phyloP scores from a whole-genome alignment of 805 yeast species.

The Metschnikowia picachoensis region DNA sequence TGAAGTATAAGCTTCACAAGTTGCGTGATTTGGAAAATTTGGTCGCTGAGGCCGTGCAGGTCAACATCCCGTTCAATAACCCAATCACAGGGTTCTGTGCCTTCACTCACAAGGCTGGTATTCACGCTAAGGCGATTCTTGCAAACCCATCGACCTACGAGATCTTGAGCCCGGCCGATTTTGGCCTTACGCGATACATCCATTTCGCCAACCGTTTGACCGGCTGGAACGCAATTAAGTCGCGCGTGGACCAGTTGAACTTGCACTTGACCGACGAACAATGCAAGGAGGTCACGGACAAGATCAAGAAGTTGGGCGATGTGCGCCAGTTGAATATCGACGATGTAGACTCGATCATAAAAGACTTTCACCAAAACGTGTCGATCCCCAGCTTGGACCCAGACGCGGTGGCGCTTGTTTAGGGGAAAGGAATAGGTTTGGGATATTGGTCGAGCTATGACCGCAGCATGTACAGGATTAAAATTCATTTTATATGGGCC shows the following conservation, averaged over 20 bases:
- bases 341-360: slow-evolving; percentile 95
- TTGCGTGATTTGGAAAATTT: slow-evolving; percentile 91
- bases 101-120: slow-evolving; percentile 98
- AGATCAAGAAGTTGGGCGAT: slow-evolving; percentile 92
- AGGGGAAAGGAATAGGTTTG: background rate
- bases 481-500: too few relatives aligned
- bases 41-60: slow-evolving; percentile 97
- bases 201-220: slow-evolving; percentile 97
- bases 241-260: slow-evolving; percentile 96
- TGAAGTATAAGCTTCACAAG: slow-evolving; percentile 93
- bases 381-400: slow-evolving; percentile 44
- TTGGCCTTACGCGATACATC: slow-evolving; percentile 92
- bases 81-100: slow-evolving; percentile 99
- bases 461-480: too few relatives aligned
- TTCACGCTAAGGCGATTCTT: slow-evolving; percentile 96
- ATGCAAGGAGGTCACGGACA: slow-evolving; percentile 89
- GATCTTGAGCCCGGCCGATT: slow-evolving; percentile 89
- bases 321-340: slow-evolving; percentile 91
- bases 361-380: slow-evolving; percentile 82
- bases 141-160: slow-evolving; percentile 99
- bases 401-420: slow-evolving; percentile 8
- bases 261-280: slow-evolving; percentile 86
- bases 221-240: slow-evolving; percentile 98
- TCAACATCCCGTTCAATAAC: slow-evolving; percentile 95
- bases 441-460: background rate